phyloP scores from a whole-genome alignment of 768 basidiomycete species.

The Leccinum broughii region DNA sequence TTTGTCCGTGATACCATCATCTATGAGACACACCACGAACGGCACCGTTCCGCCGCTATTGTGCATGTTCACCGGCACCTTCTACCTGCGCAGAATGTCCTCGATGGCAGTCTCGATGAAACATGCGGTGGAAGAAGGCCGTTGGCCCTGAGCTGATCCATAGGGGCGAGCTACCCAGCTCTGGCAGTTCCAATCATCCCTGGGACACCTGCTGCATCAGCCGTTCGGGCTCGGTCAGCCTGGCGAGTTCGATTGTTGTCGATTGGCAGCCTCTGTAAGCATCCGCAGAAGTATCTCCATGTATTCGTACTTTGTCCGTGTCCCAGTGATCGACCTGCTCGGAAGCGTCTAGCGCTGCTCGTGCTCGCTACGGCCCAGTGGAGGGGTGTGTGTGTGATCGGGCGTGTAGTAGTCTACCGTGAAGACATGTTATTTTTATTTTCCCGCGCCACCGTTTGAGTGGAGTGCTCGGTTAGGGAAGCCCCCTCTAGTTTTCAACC shows the following conservation, averaged over 20 bases:
- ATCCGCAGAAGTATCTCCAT: slow-evolving; percentile 31
- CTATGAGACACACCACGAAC: background rate
- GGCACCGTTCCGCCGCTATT: background rate
- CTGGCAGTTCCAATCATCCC: slow-evolving; percentile 35
- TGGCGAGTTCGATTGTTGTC: slow-evolving; percentile 18
- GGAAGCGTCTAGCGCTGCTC: slow-evolving; percentile 22
- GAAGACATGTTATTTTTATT: slow-evolving; percentile 24
- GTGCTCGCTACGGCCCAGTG: slow-evolving; percentile 23
- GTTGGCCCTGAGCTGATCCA: slow-evolving; percentile 25
- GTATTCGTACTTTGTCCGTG: slow-evolving; percentile 27
- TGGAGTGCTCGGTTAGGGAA: slow-evolving; percentile 17
- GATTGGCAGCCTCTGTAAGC: slow-evolving; percentile 31
- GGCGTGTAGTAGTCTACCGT: slow-evolving; percentile 28
- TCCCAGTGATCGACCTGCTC: slow-evolving; percentile 32
- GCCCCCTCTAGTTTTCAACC: slow-evolving; percentile 25
- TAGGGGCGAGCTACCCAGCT: slow-evolving; percentile 28
- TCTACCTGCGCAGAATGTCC: slow-evolving; percentile 27
- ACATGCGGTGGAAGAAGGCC: slow-evolving; percentile 19
- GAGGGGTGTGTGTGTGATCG: slow-evolving; percentile 16
- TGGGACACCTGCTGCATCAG: slow-evolving; percentile 27
- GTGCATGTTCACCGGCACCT: slow-evolving; percentile 7
- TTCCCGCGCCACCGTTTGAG: slow-evolving; percentile 33
- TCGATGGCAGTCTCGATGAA: slow-evolving; percentile 13
- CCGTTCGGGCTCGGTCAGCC: slow-evolving; percentile 13
- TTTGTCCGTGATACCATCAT: background rate